Conservation (phyloP, 495 filamentous ascomycete species). For the Talaromyces stipitatus region DNA sequence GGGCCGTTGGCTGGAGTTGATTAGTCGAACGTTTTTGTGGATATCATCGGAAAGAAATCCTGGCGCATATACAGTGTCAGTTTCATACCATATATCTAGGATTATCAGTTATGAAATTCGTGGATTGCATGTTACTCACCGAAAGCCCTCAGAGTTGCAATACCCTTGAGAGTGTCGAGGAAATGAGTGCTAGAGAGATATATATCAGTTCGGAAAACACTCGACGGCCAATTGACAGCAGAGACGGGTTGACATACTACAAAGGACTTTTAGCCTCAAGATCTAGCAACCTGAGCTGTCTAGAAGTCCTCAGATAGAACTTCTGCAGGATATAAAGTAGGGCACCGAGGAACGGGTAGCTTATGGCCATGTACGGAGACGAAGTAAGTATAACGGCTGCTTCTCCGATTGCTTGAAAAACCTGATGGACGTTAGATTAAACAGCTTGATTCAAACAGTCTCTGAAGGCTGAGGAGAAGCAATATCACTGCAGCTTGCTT, state of each 20-base stretch:
- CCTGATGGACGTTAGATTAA: neutral
- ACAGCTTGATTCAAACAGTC: neutral
- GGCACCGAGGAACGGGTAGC: conserved; percentile 38
- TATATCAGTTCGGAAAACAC: neutral
- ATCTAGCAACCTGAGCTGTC: conserved; percentile 51
- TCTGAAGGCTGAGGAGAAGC: too few species aligned
- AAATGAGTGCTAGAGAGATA: conserved; percentile 46
- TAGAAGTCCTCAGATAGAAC: conserved; percentile 55
- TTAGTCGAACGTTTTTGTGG: conserved; percentile 43
- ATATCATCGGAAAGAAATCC: conserved; percentile 7
- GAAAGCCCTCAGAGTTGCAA: conserved; percentile 64
- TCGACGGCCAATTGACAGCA: neutral
- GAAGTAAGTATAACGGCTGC: conserved; percentile 41
- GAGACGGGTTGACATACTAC: conserved; percentile 24
- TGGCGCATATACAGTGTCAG: neutral
- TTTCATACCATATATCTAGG: neutral
- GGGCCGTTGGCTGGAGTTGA: conserved; percentile 50
- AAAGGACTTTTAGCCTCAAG: conserved; percentile 52
- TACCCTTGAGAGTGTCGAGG: conserved; percentile 53
- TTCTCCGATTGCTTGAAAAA: conserved; percentile 24
- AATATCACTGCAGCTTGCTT: too few species aligned
- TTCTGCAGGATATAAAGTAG: conserved; percentile 48
- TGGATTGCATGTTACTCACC: conserved; percentile 49
- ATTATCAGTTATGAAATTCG: too few species aligned
- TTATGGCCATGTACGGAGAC: conserved; percentile 40